These are phyloP conservation scores for Stachybotrys chartarum DNA, from an alignment of 2,329 filamentous ascomycete species.

Conservation along the genomic window DNA sequence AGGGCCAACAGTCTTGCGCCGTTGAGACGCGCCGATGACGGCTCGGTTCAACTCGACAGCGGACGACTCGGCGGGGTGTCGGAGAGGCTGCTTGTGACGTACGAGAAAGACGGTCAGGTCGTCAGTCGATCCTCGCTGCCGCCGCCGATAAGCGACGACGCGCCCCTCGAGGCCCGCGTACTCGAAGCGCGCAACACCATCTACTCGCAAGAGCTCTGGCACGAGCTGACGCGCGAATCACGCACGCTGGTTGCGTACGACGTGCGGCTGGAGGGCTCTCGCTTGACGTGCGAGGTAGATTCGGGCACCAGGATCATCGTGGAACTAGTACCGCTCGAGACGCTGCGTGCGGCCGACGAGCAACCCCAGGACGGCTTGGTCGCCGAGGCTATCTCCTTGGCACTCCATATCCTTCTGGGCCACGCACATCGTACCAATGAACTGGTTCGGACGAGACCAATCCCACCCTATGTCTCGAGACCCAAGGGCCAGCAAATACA, in stretches of 20 bases:
- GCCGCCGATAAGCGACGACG: slow-evolving; percentile 45
- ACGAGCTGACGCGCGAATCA: slow-evolving; percentile 79
- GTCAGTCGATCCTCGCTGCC: slow-evolving; percentile 50
- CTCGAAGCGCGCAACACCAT: slow-evolving; percentile 71
- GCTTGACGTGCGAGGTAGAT: slow-evolving; percentile 49
- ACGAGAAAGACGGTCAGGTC: slow-evolving; percentile 49
- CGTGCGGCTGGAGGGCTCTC: slow-evolving; percentile 55
- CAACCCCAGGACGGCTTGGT: slow-evolving; percentile 37
- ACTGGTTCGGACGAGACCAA: slow-evolving; percentile 55
- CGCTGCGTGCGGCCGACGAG: slow-evolving; percentile 20
- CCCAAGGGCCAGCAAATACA: slow-evolving; percentile 34
- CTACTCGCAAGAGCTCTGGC: slow-evolving; percentile 81
- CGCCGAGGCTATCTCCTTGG: slow-evolving; percentile 59
- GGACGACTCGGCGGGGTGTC: slow-evolving; percentile 42
- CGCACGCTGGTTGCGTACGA: slow-evolving; percentile 64
- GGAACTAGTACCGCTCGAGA: slow-evolving; percentile 57
- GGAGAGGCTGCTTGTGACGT: slow-evolving; percentile 59
- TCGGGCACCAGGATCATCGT: slow-evolving; percentile 50
- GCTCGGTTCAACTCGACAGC: slow-evolving; percentile 67
- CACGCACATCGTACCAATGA: slow-evolving; percentile 75
- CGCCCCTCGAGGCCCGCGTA: slow-evolving; percentile 56
- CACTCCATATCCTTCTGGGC: slow-evolving; percentile 68
- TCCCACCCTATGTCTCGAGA: slow-evolving; percentile 29
- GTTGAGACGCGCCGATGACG: slow-evolving; percentile 66
- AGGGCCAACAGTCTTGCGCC: slow-evolving; percentile 71